These are phyloP conservation scores for Xylaria curta DNA, from an alignment of 495 filamentous ascomycete genomes.

Conservation along the genomic window DNA sequence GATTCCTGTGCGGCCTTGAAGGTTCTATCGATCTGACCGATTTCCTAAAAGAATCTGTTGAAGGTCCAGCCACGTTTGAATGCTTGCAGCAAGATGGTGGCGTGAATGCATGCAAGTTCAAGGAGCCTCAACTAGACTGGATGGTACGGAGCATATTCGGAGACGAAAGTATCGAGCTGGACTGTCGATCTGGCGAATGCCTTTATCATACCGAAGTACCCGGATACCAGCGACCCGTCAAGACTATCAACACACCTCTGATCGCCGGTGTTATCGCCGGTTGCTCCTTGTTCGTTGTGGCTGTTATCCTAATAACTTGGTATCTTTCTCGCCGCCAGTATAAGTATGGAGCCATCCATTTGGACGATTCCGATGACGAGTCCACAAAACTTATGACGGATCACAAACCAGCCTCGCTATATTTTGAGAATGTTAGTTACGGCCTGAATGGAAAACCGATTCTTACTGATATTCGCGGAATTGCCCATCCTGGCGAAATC, in stretches of 20 bases:
- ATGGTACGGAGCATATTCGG: constrained; percentile 89
- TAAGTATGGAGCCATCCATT: constrained; percentile 73
- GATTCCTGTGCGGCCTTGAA: constrained; percentile 90
- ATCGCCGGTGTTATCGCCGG: constrained; percentile 94
- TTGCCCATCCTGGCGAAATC: constrained; percentile 86
- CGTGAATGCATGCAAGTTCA: constrained; percentile 73
- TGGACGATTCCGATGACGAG: constrained; percentile 93
- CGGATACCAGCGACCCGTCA: constrained; percentile 85
- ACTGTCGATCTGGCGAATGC: constrained; percentile 89
- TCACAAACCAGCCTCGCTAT: constrained; percentile 86
- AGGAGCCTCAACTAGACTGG: constrained; percentile 88
- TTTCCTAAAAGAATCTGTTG: constrained; percentile 79
- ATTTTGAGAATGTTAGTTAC: constrained; percentile 90
- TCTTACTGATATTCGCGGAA: constrained; percentile 77
- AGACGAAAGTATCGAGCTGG: constrained; percentile 82
- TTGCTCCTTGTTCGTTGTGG: constrained; percentile 84
- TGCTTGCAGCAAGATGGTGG: constrained; percentile 69
- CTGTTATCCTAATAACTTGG: constrained; percentile 83
- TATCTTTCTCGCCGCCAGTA: constrained; percentile 80
- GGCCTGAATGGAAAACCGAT: constrained; percentile 86
- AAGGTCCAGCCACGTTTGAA: constrained; percentile 83
- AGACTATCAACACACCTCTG: constrained; percentile 95
- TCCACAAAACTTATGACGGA: constrained; percentile 82
- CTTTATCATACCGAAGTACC: constrained; percentile 90
- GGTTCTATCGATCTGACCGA: constrained; percentile 92